Percentiles rank a stretch among this genome's conserved stretches.
These are phyloP conservation scores for Coccinonectria pachysandricola DNA, from an alignment of 2,329 filamentous ascomycete genomes.

Conservation along the genomic window DNA sequence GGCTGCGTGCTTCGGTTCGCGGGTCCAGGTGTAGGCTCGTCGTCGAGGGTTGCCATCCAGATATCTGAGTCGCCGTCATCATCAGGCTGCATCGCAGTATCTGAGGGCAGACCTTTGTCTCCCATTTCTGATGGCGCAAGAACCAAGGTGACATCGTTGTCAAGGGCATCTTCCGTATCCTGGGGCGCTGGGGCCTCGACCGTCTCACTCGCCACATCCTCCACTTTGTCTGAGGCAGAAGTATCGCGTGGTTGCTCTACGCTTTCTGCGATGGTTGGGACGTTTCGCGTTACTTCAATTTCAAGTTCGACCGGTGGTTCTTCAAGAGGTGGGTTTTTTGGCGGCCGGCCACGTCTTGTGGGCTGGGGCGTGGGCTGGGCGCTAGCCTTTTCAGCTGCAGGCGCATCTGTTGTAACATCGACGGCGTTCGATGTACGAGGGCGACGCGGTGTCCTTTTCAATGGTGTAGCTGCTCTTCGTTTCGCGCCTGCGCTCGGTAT, in stretches of 20 bases:
- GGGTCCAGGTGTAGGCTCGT: slow-evolving; percentile 27
- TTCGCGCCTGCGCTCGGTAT: slow-evolving; percentile 32
- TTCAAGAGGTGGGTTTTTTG: slow-evolving; percentile 13
- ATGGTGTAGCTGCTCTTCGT: slow-evolving; percentile 37
- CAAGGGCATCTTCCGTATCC: too few relatives aligned
- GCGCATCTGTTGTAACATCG: slow-evolving; percentile 17
- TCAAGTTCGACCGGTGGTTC: slow-evolving; percentile 20
- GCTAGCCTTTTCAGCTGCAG: slow-evolving; percentile 6
- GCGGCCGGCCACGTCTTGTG: slow-evolving; percentile 20
- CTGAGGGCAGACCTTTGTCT: slow-evolving; percentile 1
- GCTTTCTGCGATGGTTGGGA: too few relatives aligned
- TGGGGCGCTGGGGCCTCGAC: too few relatives aligned
- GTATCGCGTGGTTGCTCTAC: too few relatives aligned
- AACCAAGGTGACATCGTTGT: slow-evolving; percentile 18
- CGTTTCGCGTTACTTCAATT: slow-evolving; percentile 7
- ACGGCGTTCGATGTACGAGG: slow-evolving; percentile 21
- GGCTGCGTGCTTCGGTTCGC: slow-evolving; percentile 8
- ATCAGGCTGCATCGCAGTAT: slow-evolving; percentile 4
- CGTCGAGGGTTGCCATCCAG: slow-evolving; percentile 33
- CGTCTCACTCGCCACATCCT: slow-evolving; percentile 15
- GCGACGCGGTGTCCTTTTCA: slow-evolving; percentile 25
- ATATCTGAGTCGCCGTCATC: slow-evolving; percentile 31
- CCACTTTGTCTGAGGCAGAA: slow-evolving; percentile 20
- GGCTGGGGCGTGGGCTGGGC: slow-evolving; percentile 23
- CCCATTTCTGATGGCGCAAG: slow-evolving; percentile 15